phyloP scores from a whole-genome alignment of 2,329 filamentous ascomycete species.

The Fusarium sp. region DNA sequence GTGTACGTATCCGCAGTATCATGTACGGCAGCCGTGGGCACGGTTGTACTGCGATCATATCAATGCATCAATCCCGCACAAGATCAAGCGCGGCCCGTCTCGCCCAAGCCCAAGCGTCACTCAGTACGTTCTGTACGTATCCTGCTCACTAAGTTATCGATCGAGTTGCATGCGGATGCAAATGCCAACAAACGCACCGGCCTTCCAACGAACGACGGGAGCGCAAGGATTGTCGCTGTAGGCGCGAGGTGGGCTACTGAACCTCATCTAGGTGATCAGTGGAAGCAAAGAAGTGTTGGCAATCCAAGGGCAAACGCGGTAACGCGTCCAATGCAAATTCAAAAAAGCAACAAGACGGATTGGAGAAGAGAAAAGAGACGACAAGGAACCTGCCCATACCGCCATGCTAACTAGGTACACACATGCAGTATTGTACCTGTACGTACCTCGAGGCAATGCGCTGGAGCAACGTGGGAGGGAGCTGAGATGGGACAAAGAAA shows the following conservation, averaged over 20 bases:
- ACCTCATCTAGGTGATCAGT: slow-evolving; percentile 34
- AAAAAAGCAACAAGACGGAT: slow-evolving; percentile 41
- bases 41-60: slow-evolving; percentile 32
- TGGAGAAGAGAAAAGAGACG: slow-evolving; percentile 45
- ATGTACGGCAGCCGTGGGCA: slow-evolving; percentile 30
- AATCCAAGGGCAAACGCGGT: slow-evolving; percentile 33
- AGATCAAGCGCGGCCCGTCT: slow-evolving; percentile 32
- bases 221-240: slow-evolving; percentile 29
- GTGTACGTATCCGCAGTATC: slow-evolving; percentile 25
- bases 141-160: slow-evolving; percentile 17
- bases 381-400: slow-evolving; percentile 28
- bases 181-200: slow-evolving; percentile 35
- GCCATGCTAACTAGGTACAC: slow-evolving; percentile 12
- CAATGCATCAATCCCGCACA: slow-evolving; percentile 35
- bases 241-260: slow-evolving; percentile 35
- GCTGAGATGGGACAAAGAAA: slow-evolving; percentile 38
- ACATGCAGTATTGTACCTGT: slow-evolving; percentile 5
- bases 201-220: slow-evolving; percentile 30
- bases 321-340: slow-evolving; percentile 32
- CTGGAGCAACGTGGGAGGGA: slow-evolving; percentile 8
- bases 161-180: slow-evolving; percentile 25
- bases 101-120: slow-evolving; percentile 34
- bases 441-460: not conserved
- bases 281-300: slow-evolving; percentile 19
- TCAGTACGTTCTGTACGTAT: slow-evolving; percentile 25